phyloP scores from a whole-genome alignment of 1,284 basidiomycete genomes.

The Leccinum angustisporum region DNA sequence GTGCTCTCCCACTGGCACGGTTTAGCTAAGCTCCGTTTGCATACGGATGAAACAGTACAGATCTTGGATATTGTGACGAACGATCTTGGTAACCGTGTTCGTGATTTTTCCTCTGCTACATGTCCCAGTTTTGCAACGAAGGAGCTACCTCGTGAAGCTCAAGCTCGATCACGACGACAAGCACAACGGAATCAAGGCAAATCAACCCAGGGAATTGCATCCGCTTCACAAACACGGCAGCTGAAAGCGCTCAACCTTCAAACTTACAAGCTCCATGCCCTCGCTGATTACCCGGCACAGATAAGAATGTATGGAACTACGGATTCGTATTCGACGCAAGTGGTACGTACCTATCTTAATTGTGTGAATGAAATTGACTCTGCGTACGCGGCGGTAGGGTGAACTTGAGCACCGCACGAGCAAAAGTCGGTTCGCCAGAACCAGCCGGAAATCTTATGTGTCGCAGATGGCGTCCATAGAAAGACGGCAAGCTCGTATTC shows the following conservation, averaged over 20 bases:
- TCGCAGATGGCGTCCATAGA: not conserved
- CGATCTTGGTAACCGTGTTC: not conserved
- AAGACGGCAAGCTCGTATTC: not conserved
- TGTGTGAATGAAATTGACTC: no score
- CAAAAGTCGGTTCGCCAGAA: not conserved
- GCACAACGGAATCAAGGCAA: not conserved
- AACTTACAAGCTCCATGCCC: not conserved
- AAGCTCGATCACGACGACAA: not conserved
- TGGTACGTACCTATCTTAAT: not conserved
- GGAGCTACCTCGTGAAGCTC: not conserved
- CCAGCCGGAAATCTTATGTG: not conserved
- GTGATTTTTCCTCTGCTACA: not conserved
- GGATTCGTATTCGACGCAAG: not conserved
- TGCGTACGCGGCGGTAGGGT: not conserved
- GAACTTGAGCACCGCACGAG: not conserved
- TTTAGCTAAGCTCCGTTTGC: no score
- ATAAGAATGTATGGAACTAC: not conserved
- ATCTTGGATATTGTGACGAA: no score
- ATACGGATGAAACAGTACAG: no score
- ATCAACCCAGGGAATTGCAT: not conserved
- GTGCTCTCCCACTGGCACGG: no score
- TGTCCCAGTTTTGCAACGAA: not conserved
- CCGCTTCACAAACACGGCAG: not conserved
- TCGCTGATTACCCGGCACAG: not conserved
- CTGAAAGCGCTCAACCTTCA: not conserved